phyloP scores from a whole-genome alignment of 441 rosid species.

The Pelargonium myrrhifolium region DNA sequence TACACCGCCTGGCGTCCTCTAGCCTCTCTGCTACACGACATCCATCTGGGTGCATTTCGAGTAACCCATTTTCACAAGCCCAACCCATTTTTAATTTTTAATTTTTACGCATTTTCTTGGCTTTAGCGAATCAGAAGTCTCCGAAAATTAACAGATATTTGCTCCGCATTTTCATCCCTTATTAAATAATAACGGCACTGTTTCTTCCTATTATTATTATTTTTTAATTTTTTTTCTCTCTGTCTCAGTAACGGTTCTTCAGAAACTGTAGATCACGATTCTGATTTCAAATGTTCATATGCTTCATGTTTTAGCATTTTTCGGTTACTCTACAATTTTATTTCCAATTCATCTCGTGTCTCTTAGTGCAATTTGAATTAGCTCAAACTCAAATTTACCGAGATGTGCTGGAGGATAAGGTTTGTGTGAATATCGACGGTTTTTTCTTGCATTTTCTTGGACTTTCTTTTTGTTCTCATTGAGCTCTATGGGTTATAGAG shows the following conservation, averaged over 20 bases:
- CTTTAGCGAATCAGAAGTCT: no score
- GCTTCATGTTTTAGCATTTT: neutral
- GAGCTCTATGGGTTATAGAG: no score
- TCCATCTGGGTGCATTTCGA: no score
- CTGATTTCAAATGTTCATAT: neutral
- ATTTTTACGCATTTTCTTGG: no score
- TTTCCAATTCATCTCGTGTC: neutral
- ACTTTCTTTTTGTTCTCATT: no score
- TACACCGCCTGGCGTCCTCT: no score
- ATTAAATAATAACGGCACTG: conserved; percentile 2
- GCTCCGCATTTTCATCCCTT: no score
- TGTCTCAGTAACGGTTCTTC: neutral
- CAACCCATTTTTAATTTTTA: no score
- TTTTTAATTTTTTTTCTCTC: neutral
- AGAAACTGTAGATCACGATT: conserved; percentile 3
- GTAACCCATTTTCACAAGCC: no score
- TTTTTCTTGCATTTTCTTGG: no score
- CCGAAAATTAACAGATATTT: no score
- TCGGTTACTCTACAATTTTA: neutral
- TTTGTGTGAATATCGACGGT: neutral
- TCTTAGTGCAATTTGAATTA: neutral
- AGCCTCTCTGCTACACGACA: no score
- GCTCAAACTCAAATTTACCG: neutral
- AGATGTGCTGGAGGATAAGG: conserved; percentile 1
- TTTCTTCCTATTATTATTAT: neutral